phyloP scores from a whole-genome alignment of 2,329 filamentous ascomycete species.

The Paracoccidioides brasiliensis region DNA sequence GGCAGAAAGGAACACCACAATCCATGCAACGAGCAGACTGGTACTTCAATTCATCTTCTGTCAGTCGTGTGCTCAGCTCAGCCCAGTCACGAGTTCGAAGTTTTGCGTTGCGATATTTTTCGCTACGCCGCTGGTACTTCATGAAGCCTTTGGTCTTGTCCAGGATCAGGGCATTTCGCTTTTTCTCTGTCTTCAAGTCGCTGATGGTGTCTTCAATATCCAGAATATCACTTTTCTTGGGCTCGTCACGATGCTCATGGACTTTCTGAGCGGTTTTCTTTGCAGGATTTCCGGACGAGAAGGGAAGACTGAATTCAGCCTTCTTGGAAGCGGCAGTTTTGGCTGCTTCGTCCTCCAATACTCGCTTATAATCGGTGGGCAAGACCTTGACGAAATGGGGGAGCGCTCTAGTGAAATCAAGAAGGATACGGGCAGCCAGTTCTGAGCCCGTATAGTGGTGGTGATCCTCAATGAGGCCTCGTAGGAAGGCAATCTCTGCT shows the following conservation, averaged over 20 bases:
- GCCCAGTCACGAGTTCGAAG: constrained; percentile 86
- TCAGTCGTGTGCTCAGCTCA: constrained; percentile 74
- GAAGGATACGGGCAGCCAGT: constrained; percentile 76
- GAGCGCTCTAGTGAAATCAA: constrained; percentile 90
- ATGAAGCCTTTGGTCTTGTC: constrained; percentile 97
- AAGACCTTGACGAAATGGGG: constrained; percentile 87
- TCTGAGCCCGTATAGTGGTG: constrained; percentile 97
- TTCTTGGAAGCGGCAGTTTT: constrained; percentile 79
- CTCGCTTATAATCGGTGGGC: constrained; percentile 91
- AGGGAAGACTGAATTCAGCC: constrained; percentile 66
- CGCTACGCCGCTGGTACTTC: constrained; percentile 84
- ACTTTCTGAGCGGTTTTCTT: constrained; percentile 33
- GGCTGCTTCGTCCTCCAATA: constrained; percentile 69
- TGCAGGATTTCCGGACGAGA: constrained; percentile 47
- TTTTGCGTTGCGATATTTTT: constrained; percentile 81
- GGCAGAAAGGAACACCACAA: constrained; percentile 95
- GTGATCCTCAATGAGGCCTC: constrained; percentile 87
- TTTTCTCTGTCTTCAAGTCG: constrained; percentile 75
- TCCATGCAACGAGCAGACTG: constrained; percentile 97
- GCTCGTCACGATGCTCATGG: constrained; percentile 48
- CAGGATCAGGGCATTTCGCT: constrained; percentile 78
- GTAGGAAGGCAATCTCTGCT: constrained; percentile 76
- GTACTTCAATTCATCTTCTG: constrained; percentile 92
- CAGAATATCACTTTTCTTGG: constrained; percentile 55
- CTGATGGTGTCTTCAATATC: constrained; percentile 89